Conservation (phyloP, 768 basidiomycete species). For the Suillus placidus region DNA sequence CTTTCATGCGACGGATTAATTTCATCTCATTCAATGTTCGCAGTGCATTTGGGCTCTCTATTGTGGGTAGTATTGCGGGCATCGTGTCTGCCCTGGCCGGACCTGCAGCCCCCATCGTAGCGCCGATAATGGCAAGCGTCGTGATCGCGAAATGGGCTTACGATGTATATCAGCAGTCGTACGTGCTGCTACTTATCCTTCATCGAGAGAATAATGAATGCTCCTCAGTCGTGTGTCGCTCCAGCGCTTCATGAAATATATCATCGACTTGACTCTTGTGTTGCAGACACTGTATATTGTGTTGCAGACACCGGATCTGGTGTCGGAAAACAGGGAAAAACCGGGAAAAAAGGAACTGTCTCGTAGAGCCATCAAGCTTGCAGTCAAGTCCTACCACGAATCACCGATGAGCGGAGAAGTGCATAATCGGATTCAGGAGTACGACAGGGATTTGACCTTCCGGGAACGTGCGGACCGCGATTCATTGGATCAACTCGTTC, state of each 20-base stretch:
- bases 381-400: background rate
- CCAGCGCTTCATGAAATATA: conserved; percentile 27
- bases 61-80: no score
- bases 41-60: background rate
- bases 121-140: no score
- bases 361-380: background rate
- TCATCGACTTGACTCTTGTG: conserved; percentile 29
- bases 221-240: background rate
- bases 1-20: background rate
- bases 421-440: background rate
- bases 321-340: no score
- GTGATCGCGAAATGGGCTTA: no score
- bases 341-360: background rate
- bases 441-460: background rate
- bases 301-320: no score
- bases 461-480: background rate
- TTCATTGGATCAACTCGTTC: background rate
- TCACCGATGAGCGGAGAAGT: background rate
- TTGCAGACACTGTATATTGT: conserved; percentile 23
- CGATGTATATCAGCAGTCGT: no score
- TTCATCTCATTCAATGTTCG: background rate
- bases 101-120: no score
- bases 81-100: no score
- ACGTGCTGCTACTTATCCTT: no score
- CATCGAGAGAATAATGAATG: no score